Conservation (phyloP, 2,329 filamentous ascomycete species). For the Ambrosiella beaveri region DNA sequence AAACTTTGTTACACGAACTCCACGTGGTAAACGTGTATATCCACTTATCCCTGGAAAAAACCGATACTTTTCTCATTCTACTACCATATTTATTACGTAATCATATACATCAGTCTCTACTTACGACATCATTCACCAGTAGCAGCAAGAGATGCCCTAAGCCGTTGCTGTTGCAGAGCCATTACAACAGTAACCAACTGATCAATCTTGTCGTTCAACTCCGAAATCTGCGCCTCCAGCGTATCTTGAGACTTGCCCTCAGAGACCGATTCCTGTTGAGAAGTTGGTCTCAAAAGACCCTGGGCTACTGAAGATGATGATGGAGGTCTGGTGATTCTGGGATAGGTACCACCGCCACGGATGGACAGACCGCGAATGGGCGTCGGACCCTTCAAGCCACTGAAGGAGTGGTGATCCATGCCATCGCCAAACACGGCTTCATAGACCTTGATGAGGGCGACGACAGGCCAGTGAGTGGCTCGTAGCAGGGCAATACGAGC, state of each 20-base stretch:
- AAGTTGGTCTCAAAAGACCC: neutral
- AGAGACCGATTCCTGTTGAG: slow-evolving; percentile 16
- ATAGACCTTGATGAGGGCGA: slow-evolving; percentile 51
- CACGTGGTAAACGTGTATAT: neutral
- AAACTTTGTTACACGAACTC: too few species aligned
- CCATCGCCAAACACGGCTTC: slow-evolving; percentile 33
- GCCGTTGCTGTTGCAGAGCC: slow-evolving; percentile 26
- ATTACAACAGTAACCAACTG: slow-evolving; percentile 36
- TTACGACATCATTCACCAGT: neutral
- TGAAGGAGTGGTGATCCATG: slow-evolving; percentile 28
- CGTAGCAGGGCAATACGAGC: slow-evolving; percentile 45
- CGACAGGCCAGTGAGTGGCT: slow-evolving; percentile 48
- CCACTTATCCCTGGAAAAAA: neutral
- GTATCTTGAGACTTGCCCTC: slow-evolving; percentile 19
- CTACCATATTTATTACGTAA: neutral
- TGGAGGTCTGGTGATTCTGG: neutral
- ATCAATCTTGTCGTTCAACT: slow-evolving; percentile 41
- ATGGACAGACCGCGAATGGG: slow-evolving; percentile 9
- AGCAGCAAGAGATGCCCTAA: slow-evolving; percentile 11
- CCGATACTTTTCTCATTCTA: neutral
- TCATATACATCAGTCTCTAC: neutral
- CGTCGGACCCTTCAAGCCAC: slow-evolving; percentile 28
- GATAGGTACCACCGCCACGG: neutral
- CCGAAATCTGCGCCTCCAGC: slow-evolving; percentile 34
- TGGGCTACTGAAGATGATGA: neutral